Evolutionary conservation across 2,329 filamentous ascomycete genomes (phyloP), one percentile per base, ranked within the genome.

Genomic region (Aspergillus puulaauensis): DNA sequence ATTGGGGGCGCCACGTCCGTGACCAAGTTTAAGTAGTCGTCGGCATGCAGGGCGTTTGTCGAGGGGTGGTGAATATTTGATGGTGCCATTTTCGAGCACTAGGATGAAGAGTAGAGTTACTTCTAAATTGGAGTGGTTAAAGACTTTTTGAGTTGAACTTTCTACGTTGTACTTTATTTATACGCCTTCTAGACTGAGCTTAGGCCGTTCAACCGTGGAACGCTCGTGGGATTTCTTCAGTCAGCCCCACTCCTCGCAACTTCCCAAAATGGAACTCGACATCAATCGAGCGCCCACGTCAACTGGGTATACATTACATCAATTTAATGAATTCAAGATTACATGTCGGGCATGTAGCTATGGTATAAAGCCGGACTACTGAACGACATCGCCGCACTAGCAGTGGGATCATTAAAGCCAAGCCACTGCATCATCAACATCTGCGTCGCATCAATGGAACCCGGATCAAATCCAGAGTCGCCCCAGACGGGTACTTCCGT

Each of bases 1-100:
- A 98, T 83, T 5, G 93, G 86, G 52, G 93, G 93, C 7, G 93
- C 92, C 56, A 98, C 88, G 69, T 95, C 91, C 48, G 86, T 82
- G 66, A 90, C 85, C 39, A 80, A 76, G 73, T 90, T 90, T 67
- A 93, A 83, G 67, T 81, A 80, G 76, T 95, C 87, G 69, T 96
- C 91, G 61, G 89, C 90, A 71, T 96, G 92, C 63, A 96, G 80
- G 21, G 89, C 84, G 55, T 85, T 82, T 2, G 91, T 91, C 0
- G 69, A 56, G 14, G 62, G 64, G 27, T 68, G 68, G 35, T 31
- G 52, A 14, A 63, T 58, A 33, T 56, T 37, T 3, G 57, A 49
- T 2, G 66, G 58, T 9, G 62, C 27, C 68, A 70, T 71, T 37
- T 12, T 12, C 62, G 6, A 27, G 24, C 12, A 17, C 15, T 33